Evolutionary conservation across 2,329 filamentous ascomycete species (phyloP).

Genomic region (Cytospora chrysosperma): DNA sequence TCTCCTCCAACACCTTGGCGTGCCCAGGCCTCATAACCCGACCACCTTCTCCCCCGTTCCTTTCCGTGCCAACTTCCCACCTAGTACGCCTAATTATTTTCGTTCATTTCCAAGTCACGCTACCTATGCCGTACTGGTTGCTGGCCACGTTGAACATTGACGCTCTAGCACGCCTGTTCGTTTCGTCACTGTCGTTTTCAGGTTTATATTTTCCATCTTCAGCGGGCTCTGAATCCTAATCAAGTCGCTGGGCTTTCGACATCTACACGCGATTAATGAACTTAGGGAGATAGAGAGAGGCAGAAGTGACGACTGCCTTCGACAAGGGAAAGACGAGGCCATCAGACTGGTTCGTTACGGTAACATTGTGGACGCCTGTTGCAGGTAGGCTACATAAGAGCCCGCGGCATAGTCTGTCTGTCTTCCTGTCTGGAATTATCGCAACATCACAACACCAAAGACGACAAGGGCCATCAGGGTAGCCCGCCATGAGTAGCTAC

Average conservation of each 20-base stretch:
- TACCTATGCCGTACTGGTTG: slow-evolving; percentile 24
- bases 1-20: slow-evolving; percentile 37
- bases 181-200: slow-evolving; percentile 30
- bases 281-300: background rate
- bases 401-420: slow-evolving; percentile 25
- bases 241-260: slow-evolving; percentile 21
- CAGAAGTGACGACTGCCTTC: background rate
- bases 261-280: background rate
- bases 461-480: slow-evolving; percentile 21
- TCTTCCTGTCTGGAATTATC: slow-evolving; percentile 4
- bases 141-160: slow-evolving; percentile 22
- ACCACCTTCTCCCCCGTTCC: slow-evolving; percentile 29
- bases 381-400: slow-evolving; percentile 22
- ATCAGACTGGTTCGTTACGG: background rate
- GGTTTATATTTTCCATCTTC: slow-evolving; percentile 39
- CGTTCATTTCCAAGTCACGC: slow-evolving; percentile 13
- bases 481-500: slow-evolving; percentile 36
- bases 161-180: slow-evolving; percentile 16
- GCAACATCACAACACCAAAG: slow-evolving; percentile 8
- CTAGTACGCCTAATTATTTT: slow-evolving; percentile 26
- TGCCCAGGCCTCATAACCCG: slow-evolving; percentile 33
- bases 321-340: background rate
- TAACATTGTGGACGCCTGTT: slow-evolving; percentile 7
- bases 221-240: slow-evolving; percentile 57
- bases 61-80: slow-evolving; percentile 27